A percentile compares a stretch with the other conserved stretches of the same genome.
Conservation (phyloP, 805 yeast species). For the Metschnikowia proteae region DNA sequence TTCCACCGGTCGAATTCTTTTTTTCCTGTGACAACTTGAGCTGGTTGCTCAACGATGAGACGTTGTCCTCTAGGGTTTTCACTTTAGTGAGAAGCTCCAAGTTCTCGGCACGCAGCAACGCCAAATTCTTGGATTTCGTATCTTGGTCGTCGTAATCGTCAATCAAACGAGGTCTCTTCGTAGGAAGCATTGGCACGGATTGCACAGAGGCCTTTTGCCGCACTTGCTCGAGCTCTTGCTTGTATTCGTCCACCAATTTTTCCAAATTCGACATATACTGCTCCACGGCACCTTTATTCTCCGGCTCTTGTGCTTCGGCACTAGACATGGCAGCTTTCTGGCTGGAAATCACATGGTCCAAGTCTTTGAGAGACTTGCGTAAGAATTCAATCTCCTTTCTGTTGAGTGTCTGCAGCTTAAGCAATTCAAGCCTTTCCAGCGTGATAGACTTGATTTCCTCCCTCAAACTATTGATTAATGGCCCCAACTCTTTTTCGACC, state of each 20-base stretch:
- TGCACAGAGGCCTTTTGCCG: constrained; percentile 26
- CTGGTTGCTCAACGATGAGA: constrained; percentile 35
- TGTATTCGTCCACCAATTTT: constrained; percentile 52
- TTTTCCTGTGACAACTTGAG: constrained; percentile 23
- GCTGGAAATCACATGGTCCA: constrained; percentile 32
- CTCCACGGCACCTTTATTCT: constrained; percentile 28
- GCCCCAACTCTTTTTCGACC: constrained; percentile 11
- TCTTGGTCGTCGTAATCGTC: constrained; percentile 16
- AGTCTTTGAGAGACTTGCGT: constrained; percentile 50
- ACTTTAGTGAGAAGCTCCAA: constrained; percentile 34
- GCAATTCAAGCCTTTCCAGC: constrained; percentile 33
- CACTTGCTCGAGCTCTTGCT: constrained; percentile 45
- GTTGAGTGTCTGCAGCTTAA: constrained; percentile 51
- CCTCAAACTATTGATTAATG: constrained; percentile 15
- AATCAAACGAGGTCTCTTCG: constrained; percentile 25
- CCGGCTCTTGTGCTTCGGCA: constrained; percentile 8
- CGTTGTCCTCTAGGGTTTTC: constrained; percentile 34
- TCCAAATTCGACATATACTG: constrained; percentile 42
- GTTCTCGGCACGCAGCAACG: constrained; percentile 40
- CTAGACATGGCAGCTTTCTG: constrained; percentile 10
- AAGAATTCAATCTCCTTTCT: constrained; percentile 56
- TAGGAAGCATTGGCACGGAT: constrained; percentile 15
- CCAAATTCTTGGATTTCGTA: constrained; percentile 15
- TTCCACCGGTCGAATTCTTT: constrained; percentile 21
- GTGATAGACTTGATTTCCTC: constrained; percentile 4